Percentiles rank a stretch among this genome's conserved stretches.
phyloP scores from a whole-genome alignment of 768 basidiomycete species.

The Podaxis mareebaensis region DNA sequence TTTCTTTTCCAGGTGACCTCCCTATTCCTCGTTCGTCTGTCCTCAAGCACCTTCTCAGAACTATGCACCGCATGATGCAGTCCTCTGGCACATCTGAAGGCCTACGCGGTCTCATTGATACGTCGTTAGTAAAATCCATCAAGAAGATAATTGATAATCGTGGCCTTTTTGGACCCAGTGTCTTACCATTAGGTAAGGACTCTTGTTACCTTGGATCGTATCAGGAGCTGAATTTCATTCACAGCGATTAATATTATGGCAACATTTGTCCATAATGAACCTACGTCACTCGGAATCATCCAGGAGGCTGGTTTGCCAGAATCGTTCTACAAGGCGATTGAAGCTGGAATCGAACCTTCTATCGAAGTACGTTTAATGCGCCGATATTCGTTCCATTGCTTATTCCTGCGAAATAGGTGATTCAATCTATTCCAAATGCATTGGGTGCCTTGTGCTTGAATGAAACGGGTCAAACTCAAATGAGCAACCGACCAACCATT shows the following conservation, averaged over 20 bases:
- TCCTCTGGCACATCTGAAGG: constrained; percentile 93
- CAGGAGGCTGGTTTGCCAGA: constrained; percentile 92
- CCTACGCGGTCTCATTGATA: constrained; percentile 91
- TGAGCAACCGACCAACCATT: constrained; percentile 74
- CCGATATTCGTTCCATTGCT: not conserved
- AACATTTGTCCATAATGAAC: constrained; percentile 98
- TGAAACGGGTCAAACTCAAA: constrained; percentile 80
- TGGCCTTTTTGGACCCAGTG: constrained; percentile 80
- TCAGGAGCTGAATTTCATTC: constrained; percentile 5
- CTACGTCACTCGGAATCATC: constrained; percentile 88
- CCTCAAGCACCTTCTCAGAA: constrained; percentile 89
- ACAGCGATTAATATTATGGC: constrained; percentile 93
- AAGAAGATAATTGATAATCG: constrained; percentile 87
- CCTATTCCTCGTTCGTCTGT: constrained; percentile 75
- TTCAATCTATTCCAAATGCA: constrained; percentile 92
- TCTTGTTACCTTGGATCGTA: not conserved
- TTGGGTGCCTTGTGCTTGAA: constrained; percentile 97
- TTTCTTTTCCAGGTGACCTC: constrained; percentile 54
- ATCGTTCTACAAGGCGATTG: constrained; percentile 83
- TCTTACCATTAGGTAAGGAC: constrained; percentile 78
- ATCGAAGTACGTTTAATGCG: constrained; percentile 63
- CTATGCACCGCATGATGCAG: constrained; percentile 97
- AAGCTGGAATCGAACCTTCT: constrained; percentile 80
- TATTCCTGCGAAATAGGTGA: constrained; percentile 53
- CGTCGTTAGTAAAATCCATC: constrained; percentile 78